Percentiles rank a stretch among this genome's conserved stretches.
phyloP scores from a whole-genome alignment of 2,329 filamentous ascomycete species.

The Aspergillus sp. region DNA sequence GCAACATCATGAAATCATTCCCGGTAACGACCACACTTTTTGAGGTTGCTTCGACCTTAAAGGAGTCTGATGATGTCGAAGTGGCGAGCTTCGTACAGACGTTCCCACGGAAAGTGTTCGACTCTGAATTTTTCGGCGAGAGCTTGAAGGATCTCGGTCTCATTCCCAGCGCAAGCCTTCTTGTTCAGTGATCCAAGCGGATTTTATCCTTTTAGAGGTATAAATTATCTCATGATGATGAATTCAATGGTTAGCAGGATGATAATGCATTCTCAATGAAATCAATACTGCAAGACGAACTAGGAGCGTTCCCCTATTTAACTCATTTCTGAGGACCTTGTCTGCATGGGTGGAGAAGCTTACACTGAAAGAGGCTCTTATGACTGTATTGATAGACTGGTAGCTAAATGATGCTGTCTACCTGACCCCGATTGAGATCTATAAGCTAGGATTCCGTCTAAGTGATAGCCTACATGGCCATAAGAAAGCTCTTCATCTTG shows the following conservation, averaged over 20 bases:
- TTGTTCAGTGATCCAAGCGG: conserved; percentile 48
- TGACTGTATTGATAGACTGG: no score
- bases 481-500: no score
- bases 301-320: no score
- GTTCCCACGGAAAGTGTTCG: conserved; percentile 77
- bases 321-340: no score
- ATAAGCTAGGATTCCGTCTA: no score
- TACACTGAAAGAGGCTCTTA: no score
- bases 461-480: no score
- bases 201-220: neutral
- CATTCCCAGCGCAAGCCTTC: conserved; percentile 81
- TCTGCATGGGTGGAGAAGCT: no score
- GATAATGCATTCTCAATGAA: neutral
- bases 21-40: conserved; percentile 86
- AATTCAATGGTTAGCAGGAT: neutral
- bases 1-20: conserved; percentile 78
- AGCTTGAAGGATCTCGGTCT: conserved; percentile 87
- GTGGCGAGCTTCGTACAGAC: conserved; percentile 75
- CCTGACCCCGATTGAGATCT: no score
- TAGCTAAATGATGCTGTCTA: no score
- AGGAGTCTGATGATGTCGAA: conserved; percentile 59
- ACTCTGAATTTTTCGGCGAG: conserved; percentile 71
- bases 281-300: no score
- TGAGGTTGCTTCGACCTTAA: conserved; percentile 72
- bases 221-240: neutral